Evolutionary conservation across 352 stramenopile genomes (phyloP).

Genomic region (Globisporangium lucens): DNA sequence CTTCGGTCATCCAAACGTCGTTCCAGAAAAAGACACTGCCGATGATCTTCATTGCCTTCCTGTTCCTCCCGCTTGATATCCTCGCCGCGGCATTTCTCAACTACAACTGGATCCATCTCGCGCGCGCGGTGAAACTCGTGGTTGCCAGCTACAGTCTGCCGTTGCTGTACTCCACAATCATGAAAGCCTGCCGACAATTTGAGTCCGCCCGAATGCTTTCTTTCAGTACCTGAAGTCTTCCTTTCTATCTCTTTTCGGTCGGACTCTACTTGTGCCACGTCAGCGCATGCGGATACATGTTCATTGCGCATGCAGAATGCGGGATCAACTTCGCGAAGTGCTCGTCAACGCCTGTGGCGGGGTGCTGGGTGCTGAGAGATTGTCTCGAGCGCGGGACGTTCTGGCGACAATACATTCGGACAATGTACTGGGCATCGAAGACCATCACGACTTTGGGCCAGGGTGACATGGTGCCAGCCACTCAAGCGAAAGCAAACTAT

Average conservation of each 20-base stretch:
- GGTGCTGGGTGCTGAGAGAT: slow-evolving; percentile 26
- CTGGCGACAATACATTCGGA: slow-evolving; percentile 22
- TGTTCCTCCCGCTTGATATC: slow-evolving; percentile 14
- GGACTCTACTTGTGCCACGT: slow-evolving; percentile 25
- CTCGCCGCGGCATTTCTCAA: slow-evolving; percentile 8
- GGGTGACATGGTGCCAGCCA: slow-evolving; percentile 23
- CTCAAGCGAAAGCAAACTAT: slow-evolving; percentile 21
- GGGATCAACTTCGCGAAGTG: slow-evolving; percentile 20
- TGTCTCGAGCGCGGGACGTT: slow-evolving; percentile 17
- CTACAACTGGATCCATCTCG: slow-evolving; percentile 22
- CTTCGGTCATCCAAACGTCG: slow-evolving; percentile 7
- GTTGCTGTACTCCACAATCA: slow-evolving; percentile 6
- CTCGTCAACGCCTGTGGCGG: slow-evolving; percentile 10
- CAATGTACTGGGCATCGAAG: slow-evolving; percentile 31
- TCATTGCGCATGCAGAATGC: slow-evolving; percentile 24
- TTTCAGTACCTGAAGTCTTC: slow-evolving; percentile 17
- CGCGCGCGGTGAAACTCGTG: slow-evolving; percentile 14
- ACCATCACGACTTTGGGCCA: slow-evolving; percentile 25
- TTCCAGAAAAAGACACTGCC: neutral
- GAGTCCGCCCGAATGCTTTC: slow-evolving; percentile 16
- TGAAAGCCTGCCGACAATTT: slow-evolving; percentile 13
- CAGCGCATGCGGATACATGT: slow-evolving; percentile 25
- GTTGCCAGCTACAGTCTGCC: slow-evolving; percentile 7
- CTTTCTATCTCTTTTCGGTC: slow-evolving; percentile 20
- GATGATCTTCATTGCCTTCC: slow-evolving; percentile 6